Base-by-base conservation (phyloP, 139 green algal genomes). In the Gonium pectorale region DNA sequence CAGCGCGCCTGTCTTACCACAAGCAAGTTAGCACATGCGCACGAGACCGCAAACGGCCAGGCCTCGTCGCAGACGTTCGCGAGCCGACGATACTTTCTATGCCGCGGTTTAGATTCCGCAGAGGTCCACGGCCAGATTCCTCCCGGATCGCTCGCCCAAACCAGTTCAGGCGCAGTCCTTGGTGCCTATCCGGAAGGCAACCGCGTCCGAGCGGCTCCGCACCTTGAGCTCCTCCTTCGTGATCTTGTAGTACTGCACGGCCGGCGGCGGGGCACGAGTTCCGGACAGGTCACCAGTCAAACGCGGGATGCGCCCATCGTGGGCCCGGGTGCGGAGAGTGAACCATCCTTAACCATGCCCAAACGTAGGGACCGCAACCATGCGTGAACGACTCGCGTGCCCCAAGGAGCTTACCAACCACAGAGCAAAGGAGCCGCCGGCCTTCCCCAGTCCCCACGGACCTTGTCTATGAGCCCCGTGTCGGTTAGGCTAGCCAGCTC, bases 181-280 rank as follows among this genome's bases (percentile, higher is more conserved):
- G 54, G 56, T 44, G 40, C 78, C 85, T 3, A 86, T 79, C 29
- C 90, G 84, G 59, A 86, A 86, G 17, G 81, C 56, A 5, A 92
- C 60, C 15, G 89, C 87, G 11, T 92, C 91, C 40, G 62, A 67
- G 7, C 93, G 46, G 66, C 68, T 85, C 26, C 92, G 85, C 5
- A 88, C 21, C 19, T 72, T 13, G 38, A 94, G 77, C 78, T 95
- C 92, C 51, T 90, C 60, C 13, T 56, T 11, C 0, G 69, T 63
- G 0, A 89, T 37, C 49, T 89, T 86, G 70, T 73, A 86, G 49
- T 62, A 77, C 85, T 89, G 85, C 49, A 56, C 49, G 13, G 13
- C 49, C 49, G 17, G 17, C 49, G 49, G 13, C 13, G 13, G 13
- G 13, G 13, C 49, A 13, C 49, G 17, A 56, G 13, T 17, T 56